Base-by-base conservation (phyloP, 305 asterid species). In the Fraxinus greggii region DNA sequence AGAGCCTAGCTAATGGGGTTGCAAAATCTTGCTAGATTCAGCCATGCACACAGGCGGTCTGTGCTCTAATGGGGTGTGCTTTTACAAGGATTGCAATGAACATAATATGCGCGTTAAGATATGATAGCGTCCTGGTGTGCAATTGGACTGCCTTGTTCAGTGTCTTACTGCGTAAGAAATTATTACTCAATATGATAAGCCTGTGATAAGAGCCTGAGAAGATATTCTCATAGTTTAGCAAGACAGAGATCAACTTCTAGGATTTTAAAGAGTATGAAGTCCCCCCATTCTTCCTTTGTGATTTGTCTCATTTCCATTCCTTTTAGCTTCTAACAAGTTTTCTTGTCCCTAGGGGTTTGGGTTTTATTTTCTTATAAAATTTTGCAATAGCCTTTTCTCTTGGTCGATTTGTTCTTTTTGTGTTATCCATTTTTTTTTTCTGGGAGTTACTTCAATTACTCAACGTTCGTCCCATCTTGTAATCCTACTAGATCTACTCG, bases 391-490 rank as follows among this genome's bases (percentile, higher is more conserved):
- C 9, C 9, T 13, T 69, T 5, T 69, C 75, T 69, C 40, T 1
- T 29, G 75, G 40, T 69, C 23, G 21, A 19, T 72, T 69, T 31
- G 9, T 33, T 6, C 17, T 33, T 63, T 77, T 59, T 33, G 70
- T 63, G 32, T 76, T 1, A 10, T n/a, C 65, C 36, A 1, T 0
- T 33, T 33, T 81, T 7, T 33, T 26, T 32, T 80, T 35, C 0
- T 4, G 28, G 1, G 21, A 69, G 35, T 77, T 28, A 0, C 32
- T 67, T 82, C 5, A 56, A 74, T 51, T 69, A 80, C 31, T 15
- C 75, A 80, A 84, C 78, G 69, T 76, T 70, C 31, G 33, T 85
- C 82, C 79, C 61, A 42, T 86, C 86, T 85, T 89, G 89, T 87
- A 77, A 81, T 81, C 87, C 79, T 79, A 76, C 78, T 79, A 76